Percentiles rank a stretch among this genome's conserved stretches.
Conservation (phyloP, 768 basidiomycete genomes). For the Podaxis rugospora region DNA sequence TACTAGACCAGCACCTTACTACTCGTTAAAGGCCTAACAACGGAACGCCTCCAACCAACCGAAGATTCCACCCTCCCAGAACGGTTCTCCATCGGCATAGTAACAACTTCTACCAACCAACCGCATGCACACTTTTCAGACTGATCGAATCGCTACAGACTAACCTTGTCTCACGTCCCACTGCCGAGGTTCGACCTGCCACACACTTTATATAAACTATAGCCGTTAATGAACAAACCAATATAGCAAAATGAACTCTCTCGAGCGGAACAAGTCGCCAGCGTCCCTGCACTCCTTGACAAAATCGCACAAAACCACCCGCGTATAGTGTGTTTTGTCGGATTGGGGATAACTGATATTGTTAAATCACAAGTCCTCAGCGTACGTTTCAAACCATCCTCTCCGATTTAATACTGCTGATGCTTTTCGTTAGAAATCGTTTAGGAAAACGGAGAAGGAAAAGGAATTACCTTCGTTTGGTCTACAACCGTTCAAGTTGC, state of each 20-base stretch:
- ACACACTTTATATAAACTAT: neutral
- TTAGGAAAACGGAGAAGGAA: conserved; percentile 4
- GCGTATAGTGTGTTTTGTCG: conserved; percentile 72
- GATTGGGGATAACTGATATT: conserved; percentile 53
- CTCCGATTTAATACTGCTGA: neutral
- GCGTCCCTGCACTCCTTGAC: conserved; percentile 52
- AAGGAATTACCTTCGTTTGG: conserved; percentile 27
- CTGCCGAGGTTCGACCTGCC: conserved; percentile 44
- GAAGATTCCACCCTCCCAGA: conserved; percentile 62
- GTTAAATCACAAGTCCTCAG: conserved; percentile 24
- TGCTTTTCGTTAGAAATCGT: neutral
- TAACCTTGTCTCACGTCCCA: conserved; percentile 69
- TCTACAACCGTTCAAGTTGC: conserved; percentile 48
- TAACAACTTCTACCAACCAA: conserved; percentile 19
- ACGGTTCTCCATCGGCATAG: conserved; percentile 60
- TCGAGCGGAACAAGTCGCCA: conserved; percentile 40
- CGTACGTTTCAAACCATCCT: conserved; percentile 10
- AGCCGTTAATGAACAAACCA: neutral
- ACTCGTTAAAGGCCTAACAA: conserved; percentile 48
- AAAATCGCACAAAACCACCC: conserved; percentile 61
- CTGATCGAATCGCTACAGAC: conserved; percentile 44
- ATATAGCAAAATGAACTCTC: conserved; percentile 53
- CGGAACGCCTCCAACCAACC: conserved; percentile 41
- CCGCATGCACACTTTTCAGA: neutral
- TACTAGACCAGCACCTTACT: neutral